Evolutionary conservation across 768 basidiomycete species (phyloP).

Genomic region (Artomyces pyxidatus): DNA sequence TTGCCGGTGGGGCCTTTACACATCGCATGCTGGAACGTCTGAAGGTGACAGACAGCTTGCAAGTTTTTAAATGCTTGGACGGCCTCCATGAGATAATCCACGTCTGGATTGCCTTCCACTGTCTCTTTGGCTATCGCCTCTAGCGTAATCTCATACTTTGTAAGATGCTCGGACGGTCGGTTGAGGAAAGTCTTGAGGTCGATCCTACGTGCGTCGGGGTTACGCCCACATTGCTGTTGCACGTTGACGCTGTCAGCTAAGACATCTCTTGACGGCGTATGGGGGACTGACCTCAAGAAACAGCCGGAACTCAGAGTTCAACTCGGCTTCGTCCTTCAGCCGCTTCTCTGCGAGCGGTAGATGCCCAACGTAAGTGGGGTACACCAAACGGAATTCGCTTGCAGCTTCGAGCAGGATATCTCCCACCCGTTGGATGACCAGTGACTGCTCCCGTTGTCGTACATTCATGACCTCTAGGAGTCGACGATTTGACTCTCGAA

Average conservation of each 20-base stretch:
- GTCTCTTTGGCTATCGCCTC: conserved; percentile 86
- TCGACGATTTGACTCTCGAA: conserved; percentile 76
- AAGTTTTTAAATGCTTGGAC: conserved; percentile 78
- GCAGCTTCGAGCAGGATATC: conserved; percentile 86
- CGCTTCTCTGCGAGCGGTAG: conserved; percentile 80
- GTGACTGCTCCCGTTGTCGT: conserved; percentile 75
- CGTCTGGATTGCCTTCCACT: conserved; percentile 69
- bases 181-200: conserved; percentile 77
- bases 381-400: conserved; percentile 78
- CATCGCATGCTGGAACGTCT: conserved; percentile 89
- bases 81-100: conserved; percentile 76
- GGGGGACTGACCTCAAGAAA: conserved; percentile 66
- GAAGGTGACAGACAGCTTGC: conserved; percentile 71
- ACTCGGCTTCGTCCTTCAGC: conserved; percentile 79
- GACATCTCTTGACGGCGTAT: background rate
- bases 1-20: conserved; percentile 71
- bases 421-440: conserved; percentile 78
- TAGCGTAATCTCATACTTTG: conserved; percentile 76
- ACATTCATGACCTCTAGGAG: conserved; percentile 84
- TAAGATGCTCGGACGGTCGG: conserved; percentile 73
- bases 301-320: conserved; percentile 70
- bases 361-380: conserved; percentile 80
- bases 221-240: conserved; percentile 38
- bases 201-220: conserved; percentile 48
- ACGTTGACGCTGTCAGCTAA: conserved; percentile 5